A percentile compares a stretch with the other conserved stretches of the same genome.
These are phyloP conservation scores for Cubamyces lactineus DNA, from an alignment of 768 basidiomycete species.

Conservation along the genomic window DNA sequence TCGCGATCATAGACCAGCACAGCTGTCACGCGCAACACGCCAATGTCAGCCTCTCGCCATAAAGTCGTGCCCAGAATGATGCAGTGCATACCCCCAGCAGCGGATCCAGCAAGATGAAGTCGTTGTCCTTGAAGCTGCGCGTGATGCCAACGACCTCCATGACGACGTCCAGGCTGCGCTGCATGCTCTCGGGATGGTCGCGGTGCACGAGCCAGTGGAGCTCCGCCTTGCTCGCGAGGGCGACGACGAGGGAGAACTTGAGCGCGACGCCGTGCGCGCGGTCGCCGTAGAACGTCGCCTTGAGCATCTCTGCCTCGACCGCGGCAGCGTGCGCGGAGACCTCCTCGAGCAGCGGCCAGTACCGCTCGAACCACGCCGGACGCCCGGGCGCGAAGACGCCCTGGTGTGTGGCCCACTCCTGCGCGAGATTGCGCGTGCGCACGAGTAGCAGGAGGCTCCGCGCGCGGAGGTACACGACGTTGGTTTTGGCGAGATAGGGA, in stretches of 20 bases:
- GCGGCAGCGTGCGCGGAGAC: conserved; percentile 24
- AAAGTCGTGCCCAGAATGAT: not conserved
- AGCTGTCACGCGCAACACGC: conserved; percentile 11
- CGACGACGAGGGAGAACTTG: conserved; percentile 31
- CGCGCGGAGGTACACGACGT: conserved; percentile 26
- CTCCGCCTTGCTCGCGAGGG: conserved; percentile 30
- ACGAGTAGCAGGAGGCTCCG: conserved; percentile 23
- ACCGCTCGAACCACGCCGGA: conserved; percentile 27
- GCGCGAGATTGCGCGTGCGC: conserved; percentile 2
- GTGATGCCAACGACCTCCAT: conserved; percentile 31
- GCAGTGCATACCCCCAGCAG: conserved; percentile 27
- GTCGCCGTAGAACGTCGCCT: conserved; percentile 26
- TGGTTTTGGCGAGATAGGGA: conserved; percentile 23
- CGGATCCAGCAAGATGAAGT: conserved; percentile 31
- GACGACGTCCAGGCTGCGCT: conserved; percentile 26
- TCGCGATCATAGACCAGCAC: conserved; percentile 30
- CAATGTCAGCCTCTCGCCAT: not conserved
- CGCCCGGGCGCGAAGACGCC: conserved; percentile 18
- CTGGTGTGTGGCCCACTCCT: conserved; percentile 17
- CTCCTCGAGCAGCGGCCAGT: conserved; percentile 32
- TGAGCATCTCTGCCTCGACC: conserved; percentile 28
- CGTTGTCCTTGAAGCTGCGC: conserved; percentile 30
- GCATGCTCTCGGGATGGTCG: conserved; percentile 29
- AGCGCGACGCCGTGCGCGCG: conserved; percentile 25
- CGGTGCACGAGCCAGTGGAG: conserved; percentile 29